phyloP scores from a whole-genome alignment of 805 yeast species.

The Lachancea cidri region DNA sequence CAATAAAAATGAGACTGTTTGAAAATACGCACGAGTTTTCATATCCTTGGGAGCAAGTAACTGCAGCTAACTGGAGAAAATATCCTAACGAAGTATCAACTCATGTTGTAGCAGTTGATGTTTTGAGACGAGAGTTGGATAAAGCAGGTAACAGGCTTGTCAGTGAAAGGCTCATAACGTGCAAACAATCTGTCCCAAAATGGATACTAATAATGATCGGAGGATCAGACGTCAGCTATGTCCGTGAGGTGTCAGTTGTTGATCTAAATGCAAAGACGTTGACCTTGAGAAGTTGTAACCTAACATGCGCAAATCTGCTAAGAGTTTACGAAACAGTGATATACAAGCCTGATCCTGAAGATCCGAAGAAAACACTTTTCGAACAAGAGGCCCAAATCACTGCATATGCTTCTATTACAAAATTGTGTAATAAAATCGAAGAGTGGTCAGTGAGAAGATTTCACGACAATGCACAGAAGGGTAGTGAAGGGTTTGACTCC shows the following conservation, averaged over 20 bases:
- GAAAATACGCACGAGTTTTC: slow-evolving; percentile 62
- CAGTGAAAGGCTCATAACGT: slow-evolving; percentile 84
- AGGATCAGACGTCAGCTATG: slow-evolving; percentile 65
- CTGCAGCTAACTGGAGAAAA: slow-evolving; percentile 94
- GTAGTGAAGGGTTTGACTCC: slow-evolving; percentile 77
- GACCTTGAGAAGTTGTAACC: slow-evolving; percentile 77
- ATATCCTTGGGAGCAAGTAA: slow-evolving; percentile 91
- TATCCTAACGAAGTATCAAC: slow-evolving; percentile 93
- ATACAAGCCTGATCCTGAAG: slow-evolving; percentile 61
- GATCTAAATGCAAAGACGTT: slow-evolving; percentile 61
- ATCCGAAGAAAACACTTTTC: slow-evolving; percentile 57
- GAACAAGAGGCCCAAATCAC: slow-evolving; percentile 83
- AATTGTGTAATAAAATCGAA: slow-evolving; percentile 76
- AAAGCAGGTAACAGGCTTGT: slow-evolving; percentile 48
- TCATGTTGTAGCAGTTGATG: slow-evolving; percentile 92
- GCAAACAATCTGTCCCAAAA: slow-evolving; percentile 77
- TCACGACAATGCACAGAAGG: slow-evolving; percentile 78
- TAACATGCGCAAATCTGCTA: slow-evolving; percentile 72
- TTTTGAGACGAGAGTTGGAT: slow-evolving; percentile 65
- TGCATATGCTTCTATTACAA: slow-evolving; percentile 68
- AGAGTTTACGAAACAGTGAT: slow-evolving; percentile 84
- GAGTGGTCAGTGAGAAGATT: slow-evolving; percentile 91
- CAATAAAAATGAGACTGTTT: slow-evolving; percentile 87
- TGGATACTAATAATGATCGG: slow-evolving; percentile 78
- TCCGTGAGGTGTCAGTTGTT: slow-evolving; percentile 84